Conservation (phyloP, 1,284 basidiomycete species). For the Austroboletus rostrupii region DNA sequence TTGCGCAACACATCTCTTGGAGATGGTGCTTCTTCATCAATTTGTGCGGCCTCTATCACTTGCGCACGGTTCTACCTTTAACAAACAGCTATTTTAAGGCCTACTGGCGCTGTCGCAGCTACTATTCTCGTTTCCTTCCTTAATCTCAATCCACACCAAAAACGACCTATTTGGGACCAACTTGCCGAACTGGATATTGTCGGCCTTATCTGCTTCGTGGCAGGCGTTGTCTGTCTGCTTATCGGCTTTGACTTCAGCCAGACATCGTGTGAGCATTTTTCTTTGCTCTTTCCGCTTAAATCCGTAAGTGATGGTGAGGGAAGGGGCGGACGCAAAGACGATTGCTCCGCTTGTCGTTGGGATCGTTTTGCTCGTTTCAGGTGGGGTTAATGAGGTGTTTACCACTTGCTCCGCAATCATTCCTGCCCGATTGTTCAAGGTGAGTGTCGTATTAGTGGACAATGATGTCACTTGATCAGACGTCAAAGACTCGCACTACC, state of each 20-base stretch:
- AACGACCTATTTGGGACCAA: constrained; percentile 56
- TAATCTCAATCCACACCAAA: constrained; percentile 73
- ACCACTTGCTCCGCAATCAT: constrained; percentile 79
- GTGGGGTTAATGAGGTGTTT: constrained; percentile 60
- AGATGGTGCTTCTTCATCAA: constrained; percentile 81
- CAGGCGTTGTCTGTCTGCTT: constrained; percentile 73
- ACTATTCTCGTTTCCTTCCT: constrained; percentile 75
- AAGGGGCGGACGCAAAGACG: constrained; percentile 47
- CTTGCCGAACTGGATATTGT: constrained; percentile 71
- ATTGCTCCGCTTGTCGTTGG: constrained; percentile 77
- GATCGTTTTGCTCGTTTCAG: constrained; percentile 49
- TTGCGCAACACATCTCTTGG: constrained; percentile 73
- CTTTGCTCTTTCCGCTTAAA: too few relatives aligned
- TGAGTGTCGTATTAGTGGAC: constrained; percentile 20
- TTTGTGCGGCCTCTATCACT: constrained; percentile 38
- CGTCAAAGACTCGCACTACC: constrained; percentile 65
- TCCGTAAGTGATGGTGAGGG: too few relatives aligned
- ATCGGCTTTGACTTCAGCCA: constrained; percentile 82
- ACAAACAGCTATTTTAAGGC: constrained; percentile 56
- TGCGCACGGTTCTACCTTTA: neutral
- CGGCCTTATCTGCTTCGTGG: constrained; percentile 69
- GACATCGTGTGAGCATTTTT: constrained; percentile 48
- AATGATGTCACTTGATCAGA: neutral
- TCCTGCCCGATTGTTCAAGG: constrained; percentile 76
- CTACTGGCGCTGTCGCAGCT: constrained; percentile 73